A percentile compares a stretch with the other conserved stretches of the same genome.
phyloP scores from a whole-genome alignment of 305 asterid genomes.

The Fraxinus greggii region DNA sequence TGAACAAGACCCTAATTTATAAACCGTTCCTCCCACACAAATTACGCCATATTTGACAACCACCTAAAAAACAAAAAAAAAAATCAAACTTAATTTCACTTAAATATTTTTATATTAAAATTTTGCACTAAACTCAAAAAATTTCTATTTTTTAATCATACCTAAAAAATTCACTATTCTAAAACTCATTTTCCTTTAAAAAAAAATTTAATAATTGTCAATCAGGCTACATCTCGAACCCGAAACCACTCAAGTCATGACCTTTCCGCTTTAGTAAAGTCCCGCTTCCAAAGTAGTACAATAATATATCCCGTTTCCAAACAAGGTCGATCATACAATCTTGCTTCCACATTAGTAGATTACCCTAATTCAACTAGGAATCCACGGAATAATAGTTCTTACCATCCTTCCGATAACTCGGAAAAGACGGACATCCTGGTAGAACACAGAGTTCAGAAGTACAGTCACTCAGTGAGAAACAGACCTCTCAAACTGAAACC shows the following conservation, averaged over 20 bases:
- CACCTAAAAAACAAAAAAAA: too few relatives aligned
- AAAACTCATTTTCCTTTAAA: too few relatives aligned
- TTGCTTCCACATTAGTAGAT: background rate
- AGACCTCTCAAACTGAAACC: background rate
- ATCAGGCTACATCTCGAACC: background rate
- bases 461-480: background rate
- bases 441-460: background rate
- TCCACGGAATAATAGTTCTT: background rate
- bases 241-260: background rate
- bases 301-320: background rate
- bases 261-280: background rate
- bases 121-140: too few relatives aligned
- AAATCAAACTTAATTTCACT: too few relatives aligned
- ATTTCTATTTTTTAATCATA: too few relatives aligned
- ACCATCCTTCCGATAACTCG: background rate
- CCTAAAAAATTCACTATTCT: too few relatives aligned
- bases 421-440: background rate
- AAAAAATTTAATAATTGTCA: background rate
- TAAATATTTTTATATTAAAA: too few relatives aligned
- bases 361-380: background rate
- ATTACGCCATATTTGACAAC: too few relatives aligned
- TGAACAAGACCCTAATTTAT: too few relatives aligned
- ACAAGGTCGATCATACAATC: background rate
- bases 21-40: too few relatives aligned
- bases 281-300: background rate